A percentile compares a stretch with the other conserved stretches of the same genome.
Conservation (phyloP, 2,329 filamentous ascomycete species). For the Lomentospora prolificans region DNA sequence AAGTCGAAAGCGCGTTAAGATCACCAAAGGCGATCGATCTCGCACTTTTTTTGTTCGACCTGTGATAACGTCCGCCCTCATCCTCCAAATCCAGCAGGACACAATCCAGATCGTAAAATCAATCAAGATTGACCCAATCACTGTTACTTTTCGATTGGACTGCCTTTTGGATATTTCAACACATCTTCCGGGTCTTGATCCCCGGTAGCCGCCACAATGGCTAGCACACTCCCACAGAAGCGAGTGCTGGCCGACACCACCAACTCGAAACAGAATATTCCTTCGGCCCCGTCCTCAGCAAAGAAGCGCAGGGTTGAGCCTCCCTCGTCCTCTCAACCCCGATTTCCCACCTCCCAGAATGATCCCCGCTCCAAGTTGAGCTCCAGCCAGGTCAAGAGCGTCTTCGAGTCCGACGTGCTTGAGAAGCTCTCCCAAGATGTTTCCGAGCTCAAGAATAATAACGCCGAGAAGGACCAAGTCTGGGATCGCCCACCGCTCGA, state of each 20-base stretch:
- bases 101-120: not conserved
- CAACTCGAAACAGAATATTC: conserved; percentile 52
- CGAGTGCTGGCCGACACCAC: conserved; percentile 61
- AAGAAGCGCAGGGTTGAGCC: conserved; percentile 82
- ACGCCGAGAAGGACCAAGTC: conserved; percentile 85
- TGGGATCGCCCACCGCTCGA: conserved; percentile 60
- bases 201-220: conserved; percentile 27
- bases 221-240: conserved; percentile 55
- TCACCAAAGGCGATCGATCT: not conserved
- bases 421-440: conserved; percentile 96
- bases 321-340: conserved; percentile 40
- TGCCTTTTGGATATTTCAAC: not conserved
- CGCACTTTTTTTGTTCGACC: not conserved
- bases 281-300: conserved; percentile 42
- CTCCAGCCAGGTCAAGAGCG: conserved; percentile 76
- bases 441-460: conserved; percentile 71
- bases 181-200: not conserved
- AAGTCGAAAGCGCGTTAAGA: not conserved
- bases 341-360: conserved; percentile 54
- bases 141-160: not conserved
- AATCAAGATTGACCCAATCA: not conserved
- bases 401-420: conserved; percentile 87
- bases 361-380: conserved; percentile 51
- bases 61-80: not conserved
- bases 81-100: not conserved